A percentile compares a stretch with the other conserved stretches of the same genome.
Evolutionary conservation across 2,329 filamentous ascomycete genomes (phyloP).

Genomic region (Stagonosporopsis rhizophila): DNA sequence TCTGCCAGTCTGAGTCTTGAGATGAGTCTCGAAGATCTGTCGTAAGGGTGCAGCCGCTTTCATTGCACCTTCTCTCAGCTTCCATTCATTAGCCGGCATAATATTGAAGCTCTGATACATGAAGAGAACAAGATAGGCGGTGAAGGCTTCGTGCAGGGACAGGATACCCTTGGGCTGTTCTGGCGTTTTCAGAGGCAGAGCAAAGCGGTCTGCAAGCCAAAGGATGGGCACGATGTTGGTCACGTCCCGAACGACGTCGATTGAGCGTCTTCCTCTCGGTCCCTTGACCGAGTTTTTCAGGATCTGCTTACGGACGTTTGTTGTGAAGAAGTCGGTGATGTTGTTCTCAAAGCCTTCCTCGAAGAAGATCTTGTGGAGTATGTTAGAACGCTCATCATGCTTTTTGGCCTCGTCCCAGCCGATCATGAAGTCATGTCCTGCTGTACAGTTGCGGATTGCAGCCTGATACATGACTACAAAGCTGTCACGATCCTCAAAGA

Average conservation of each 20-base stretch:
- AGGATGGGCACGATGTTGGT: conserved; percentile 71
- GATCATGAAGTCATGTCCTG: conserved; percentile 64
- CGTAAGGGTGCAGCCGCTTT: conserved; percentile 68
- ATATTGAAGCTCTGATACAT: conserved; percentile 65
- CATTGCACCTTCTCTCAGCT: conserved; percentile 54
- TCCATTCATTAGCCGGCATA: conserved; percentile 58
- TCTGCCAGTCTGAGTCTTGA: conserved; percentile 66
- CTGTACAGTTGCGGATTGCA: conserved; percentile 70
- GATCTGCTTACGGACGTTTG: conserved; percentile 55
- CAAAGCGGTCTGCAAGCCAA: conserved; percentile 69
- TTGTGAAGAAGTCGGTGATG: conserved; percentile 70
- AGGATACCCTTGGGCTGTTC: conserved; percentile 65
- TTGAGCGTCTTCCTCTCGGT: conserved; percentile 53
- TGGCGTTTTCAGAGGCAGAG: conserved; percentile 70
- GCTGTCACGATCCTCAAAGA: conserved; percentile 58
- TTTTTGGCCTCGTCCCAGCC: conserved; percentile 47
- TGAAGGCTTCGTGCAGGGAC: conserved; percentile 57
- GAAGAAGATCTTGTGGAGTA: conserved; percentile 64
- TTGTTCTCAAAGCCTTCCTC: conserved; percentile 65
- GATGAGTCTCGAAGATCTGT: conserved; percentile 71
- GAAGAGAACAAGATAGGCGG: conserved; percentile 69
- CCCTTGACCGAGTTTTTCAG: conserved; percentile 56
- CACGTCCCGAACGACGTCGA: conserved; percentile 68
- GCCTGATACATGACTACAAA: conserved; percentile 58
- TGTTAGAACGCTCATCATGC: conserved; percentile 47